phyloP scores from a whole-genome alignment of 116 monocot genomes.

The Zostera marina region DNA sequence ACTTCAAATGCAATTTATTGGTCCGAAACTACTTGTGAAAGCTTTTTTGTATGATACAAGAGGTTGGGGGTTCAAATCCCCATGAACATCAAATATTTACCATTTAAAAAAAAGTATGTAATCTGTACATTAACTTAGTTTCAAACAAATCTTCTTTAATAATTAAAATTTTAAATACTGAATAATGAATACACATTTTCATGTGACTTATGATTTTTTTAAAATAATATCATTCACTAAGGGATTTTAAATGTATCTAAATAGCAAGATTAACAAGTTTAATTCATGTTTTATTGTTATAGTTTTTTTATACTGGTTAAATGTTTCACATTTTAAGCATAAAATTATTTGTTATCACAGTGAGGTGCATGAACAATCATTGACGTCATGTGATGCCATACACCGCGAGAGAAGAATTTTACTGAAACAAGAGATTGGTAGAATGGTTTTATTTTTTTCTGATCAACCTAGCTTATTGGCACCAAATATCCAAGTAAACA shows the following conservation, averaged over 20 bases:
- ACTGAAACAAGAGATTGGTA: conserved; percentile 86
- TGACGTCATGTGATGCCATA: conserved; percentile 44
- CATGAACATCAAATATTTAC: too few species aligned
- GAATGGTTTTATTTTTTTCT: conserved; percentile 90
- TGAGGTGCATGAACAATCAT: conserved; percentile 88
- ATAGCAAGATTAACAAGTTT: too few species aligned
- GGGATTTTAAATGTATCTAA: too few species aligned
- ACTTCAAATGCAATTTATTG: not conserved
- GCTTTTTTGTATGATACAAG: too few species aligned
- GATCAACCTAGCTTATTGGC: conserved; percentile 98
- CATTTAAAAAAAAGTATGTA: not conserved
- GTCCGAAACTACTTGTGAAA: too few species aligned
- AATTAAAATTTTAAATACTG: too few species aligned
- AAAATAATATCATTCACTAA: too few species aligned
- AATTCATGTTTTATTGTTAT: not conserved
- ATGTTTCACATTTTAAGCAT: not conserved
- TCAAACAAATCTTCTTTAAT: not conserved
- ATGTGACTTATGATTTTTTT: too few species aligned
- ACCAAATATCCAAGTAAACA: conserved; percentile 84
- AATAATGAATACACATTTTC: too few species aligned
- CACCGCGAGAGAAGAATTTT: conserved; percentile 93
- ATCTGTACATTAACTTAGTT: not conserved
- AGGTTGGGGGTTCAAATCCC: too few species aligned
- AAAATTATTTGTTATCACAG: conserved; percentile 16
- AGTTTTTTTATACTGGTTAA: not conserved